Evolutionary conservation across 2,329 filamentous ascomycete genomes (phyloP).

Genomic region (Alternaria infectoria): DNA sequence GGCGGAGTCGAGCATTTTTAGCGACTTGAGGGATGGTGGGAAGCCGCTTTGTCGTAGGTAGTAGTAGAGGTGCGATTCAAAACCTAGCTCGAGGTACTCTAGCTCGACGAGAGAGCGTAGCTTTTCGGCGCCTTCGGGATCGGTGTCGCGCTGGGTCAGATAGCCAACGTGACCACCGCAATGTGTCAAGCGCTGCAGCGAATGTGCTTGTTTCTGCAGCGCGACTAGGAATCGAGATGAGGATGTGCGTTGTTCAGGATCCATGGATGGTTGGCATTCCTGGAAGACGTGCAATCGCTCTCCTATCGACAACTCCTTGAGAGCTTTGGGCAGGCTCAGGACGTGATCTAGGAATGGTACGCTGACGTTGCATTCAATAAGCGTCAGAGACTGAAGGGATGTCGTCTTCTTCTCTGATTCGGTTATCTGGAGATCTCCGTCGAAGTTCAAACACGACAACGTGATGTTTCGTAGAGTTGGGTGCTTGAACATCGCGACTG

Average conservation of each 20-base stretch:
- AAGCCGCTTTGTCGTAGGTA: conserved; percentile 33
- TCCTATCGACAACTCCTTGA: conserved; percentile 41
- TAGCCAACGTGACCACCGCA: conserved; percentile 29
- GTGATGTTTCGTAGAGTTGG: conserved; percentile 40
- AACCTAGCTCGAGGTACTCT: conserved; percentile 36
- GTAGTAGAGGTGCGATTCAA: conserved; percentile 35
- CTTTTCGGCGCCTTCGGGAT: conserved; percentile 23
- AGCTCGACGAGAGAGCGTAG: conserved; percentile 34
- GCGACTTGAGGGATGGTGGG: conserved; percentile 29
- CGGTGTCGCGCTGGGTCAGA: conserved; percentile 14
- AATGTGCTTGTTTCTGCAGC: conserved; percentile 39
- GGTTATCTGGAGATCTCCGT: conserved; percentile 18
- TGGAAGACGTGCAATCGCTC: conserved; percentile 41
- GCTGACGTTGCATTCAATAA: conserved; percentile 48
- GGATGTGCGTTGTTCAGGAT: conserved; percentile 25
- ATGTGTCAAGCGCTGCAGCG: conserved; percentile 37
- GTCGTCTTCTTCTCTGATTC: conserved; percentile 32
- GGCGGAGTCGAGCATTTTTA: conserved; percentile 37
- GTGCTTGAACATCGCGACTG: conserved; percentile 40
- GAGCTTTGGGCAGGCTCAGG: conserved; percentile 39
- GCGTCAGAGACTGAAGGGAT: conserved; percentile 36
- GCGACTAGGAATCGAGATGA: conserved; percentile 35
- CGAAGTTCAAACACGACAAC: conserved; percentile 44
- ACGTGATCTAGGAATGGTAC: conserved; percentile 34
- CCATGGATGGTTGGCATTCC: conserved; percentile 26